phyloP scores from a whole-genome alignment of 2,329 filamentous ascomycete species.

The Tolypocladium inflatum region DNA sequence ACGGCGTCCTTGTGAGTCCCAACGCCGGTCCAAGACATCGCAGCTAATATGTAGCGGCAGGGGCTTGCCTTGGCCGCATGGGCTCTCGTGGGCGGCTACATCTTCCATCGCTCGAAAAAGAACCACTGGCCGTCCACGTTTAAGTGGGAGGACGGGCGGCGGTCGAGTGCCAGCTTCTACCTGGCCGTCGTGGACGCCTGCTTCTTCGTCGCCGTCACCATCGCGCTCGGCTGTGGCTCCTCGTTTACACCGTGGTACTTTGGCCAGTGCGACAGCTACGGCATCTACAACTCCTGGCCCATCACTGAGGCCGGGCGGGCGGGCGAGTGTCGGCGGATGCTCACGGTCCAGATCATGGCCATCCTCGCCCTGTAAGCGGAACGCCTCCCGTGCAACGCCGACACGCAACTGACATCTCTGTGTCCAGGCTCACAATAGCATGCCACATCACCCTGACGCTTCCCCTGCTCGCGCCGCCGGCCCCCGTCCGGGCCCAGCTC shows the following conservation, averaged over 20 bases:
- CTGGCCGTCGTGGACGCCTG: neutral
- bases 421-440: neutral
- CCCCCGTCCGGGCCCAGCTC: neutral
- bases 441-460: neutral
- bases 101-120: neutral
- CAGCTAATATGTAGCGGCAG: neutral
- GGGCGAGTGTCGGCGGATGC: neutral
- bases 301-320: neutral
- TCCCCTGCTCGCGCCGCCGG: neutral
- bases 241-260: neutral
- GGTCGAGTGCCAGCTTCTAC: conserved; percentile 2
- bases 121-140: neutral
- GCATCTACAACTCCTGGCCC: neutral
- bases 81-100: neutral
- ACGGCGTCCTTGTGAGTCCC: neutral
- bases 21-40: too few relatives aligned
- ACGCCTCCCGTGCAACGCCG: too few relatives aligned
- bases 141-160: neutral
- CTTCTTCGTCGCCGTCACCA: neutral
- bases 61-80: conserved; percentile 1
- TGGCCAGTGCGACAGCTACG: neutral
- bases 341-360: neutral
- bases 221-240: neutral
- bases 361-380: neutral
- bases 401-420: neutral